phyloP scores from a whole-genome alignment of 2,329 filamentous ascomycete genomes.

The Apiospora saccharicola region DNA sequence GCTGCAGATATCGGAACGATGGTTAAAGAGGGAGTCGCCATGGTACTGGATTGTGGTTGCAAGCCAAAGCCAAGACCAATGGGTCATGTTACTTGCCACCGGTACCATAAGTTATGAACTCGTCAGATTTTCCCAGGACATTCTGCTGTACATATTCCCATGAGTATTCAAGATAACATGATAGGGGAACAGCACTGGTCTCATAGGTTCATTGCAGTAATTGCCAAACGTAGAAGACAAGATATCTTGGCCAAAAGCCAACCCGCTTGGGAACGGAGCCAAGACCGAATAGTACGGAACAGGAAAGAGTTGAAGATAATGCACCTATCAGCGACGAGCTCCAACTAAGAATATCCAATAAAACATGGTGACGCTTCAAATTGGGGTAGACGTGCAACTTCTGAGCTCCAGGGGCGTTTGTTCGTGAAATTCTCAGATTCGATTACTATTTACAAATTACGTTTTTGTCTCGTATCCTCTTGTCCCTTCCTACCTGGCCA shows the following conservation, averaged over 20 bases:
- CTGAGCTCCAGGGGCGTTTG: neutral
- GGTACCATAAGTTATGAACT: no score
- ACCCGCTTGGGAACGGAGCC: constrained; percentile 18
- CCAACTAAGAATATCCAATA: neutral
- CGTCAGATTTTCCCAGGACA: no score
- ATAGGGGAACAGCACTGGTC: neutral
- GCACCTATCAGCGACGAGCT: neutral
- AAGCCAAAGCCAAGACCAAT: no score
- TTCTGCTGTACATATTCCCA: neutral
- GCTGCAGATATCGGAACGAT: no score
- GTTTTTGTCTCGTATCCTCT: neutral
- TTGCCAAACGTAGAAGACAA: neutral
- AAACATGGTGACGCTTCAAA: neutral
- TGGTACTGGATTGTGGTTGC: no score
- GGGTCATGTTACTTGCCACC: no score
- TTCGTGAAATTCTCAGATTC: no score
- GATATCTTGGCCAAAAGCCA: neutral
- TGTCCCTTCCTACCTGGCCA: neutral
- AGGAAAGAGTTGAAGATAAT: neutral
- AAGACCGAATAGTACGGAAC: constrained; percentile 16
- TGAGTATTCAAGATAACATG: neutral
- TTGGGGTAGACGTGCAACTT: neutral
- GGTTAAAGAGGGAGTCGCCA: no score
- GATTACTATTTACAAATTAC: neutral
- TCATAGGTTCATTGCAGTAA: neutral